Evolutionary conservation across 164 flowering plant genomes (phyloP).

Genomic region (Aristolochia contorta): DNA sequence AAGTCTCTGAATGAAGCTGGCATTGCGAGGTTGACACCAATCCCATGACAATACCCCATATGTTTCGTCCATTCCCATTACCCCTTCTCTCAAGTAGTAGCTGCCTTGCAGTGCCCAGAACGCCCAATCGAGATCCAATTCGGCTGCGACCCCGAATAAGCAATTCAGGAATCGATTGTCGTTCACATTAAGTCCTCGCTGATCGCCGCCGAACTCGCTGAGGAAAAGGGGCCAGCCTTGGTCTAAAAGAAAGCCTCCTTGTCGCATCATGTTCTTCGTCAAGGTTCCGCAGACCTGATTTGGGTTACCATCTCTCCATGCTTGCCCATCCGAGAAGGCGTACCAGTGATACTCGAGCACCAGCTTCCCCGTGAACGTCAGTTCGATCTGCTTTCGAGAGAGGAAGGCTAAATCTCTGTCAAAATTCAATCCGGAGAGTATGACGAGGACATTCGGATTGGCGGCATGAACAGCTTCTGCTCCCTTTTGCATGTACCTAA

Average conservation of each 20-base stretch:
- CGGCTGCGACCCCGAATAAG: conserved; percentile 62
- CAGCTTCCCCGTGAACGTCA: conserved; percentile 47
- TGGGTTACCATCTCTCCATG: conserved; percentile 48
- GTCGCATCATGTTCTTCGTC: conserved; percentile 8
- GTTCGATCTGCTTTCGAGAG: conserved; percentile 21
- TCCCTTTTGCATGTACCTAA: conserved; percentile 73
- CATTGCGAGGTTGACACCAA: conserved; percentile 46
- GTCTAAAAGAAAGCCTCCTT: conserved; percentile 23
- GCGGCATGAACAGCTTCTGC: conserved; percentile 87
- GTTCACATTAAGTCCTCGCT: conserved; percentile 53
- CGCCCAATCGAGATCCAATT: conserved; percentile 75
- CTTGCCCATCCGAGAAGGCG: conserved; percentile 43
- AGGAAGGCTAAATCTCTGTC: conserved; percentile 60
- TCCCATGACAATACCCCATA: conserved; percentile 51
- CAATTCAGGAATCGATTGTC: conserved; percentile 72
- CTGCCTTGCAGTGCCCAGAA: conserved; percentile 73
- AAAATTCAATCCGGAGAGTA: conserved; percentile 59
- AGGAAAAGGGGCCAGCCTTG: conserved; percentile 62
- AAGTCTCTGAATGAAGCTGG: conserved; percentile 19
- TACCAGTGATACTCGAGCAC: conserved; percentile 80
- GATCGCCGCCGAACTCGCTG: conserved; percentile 76
- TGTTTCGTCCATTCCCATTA: conserved; percentile 40
- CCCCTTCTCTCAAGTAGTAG: conserved; percentile 63
- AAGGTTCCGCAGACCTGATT: conserved; percentile 59
- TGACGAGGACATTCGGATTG: conserved; percentile 62